Evolutionary conservation across 306 rosid genomes (phyloP), one percentile per base, ranked within the genome.

Genomic region (Sphenostylis stenocarpa): DNA sequence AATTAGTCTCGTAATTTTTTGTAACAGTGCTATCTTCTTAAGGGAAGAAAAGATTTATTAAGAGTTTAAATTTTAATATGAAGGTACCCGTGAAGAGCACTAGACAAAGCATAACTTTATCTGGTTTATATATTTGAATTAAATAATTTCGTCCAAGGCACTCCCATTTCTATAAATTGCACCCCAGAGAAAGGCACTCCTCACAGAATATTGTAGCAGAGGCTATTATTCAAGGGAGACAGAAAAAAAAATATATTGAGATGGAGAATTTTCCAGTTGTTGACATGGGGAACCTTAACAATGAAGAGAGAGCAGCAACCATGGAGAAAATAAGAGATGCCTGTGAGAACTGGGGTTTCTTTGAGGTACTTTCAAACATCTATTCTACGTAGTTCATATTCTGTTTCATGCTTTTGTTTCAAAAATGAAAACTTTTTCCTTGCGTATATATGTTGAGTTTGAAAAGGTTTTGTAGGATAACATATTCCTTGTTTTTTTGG

Each of bases 261-360:
- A 79, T 76, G 85, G 81, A 63, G 36, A 57, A 47, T n/a, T 91
- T 93, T 80, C 97, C 98, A 14, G 81, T 93, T 67, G 67, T 93
- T 78, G 87, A 93, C 90, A 77, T 93, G 91, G 83, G 79, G 75
- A 89, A 88, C 9, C 88, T 93, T 15, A 73, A 85, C 53, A 86
- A 88, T 5, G 88, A 88, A 48, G 85, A 84, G 69, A 89, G 85
- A 82, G 53, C 16, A 20, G 12, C 80, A 53, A 86, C 87, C 81
- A 87, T 91, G 96, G 86, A 76, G 58, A 34, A 26, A 24, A 88
- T 93, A 14, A 83, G 84, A 31, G 91, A 90, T 49, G 96, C 96
- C 12, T 93, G 98, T 39, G 88, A 87, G 80, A 91, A 88, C 79
- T 93, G 96, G 97, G 96, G 96, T 53, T 93, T 93, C 86, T 90